Base-by-base conservation (phyloP, 2,329 filamentous ascomycete genomes). In the Beauveria asiatica region DNA sequence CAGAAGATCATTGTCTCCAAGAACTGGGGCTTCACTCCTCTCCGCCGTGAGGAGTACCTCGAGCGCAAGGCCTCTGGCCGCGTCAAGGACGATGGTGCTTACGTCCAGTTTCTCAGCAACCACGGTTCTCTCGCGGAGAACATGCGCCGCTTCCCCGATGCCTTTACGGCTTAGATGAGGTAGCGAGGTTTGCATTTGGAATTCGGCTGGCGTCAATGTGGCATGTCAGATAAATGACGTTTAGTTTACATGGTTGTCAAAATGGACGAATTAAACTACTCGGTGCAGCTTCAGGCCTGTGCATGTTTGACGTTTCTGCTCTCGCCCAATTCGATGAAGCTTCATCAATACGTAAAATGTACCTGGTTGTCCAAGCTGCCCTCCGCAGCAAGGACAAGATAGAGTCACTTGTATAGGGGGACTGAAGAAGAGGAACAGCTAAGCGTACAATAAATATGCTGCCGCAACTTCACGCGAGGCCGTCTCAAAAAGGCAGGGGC, bases 1-100 rank as follows among this genome's bases (percentile, higher is more conserved):
- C 94, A 99, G 87, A 99, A 99, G 92, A 97, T 99, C 83, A 97
- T 99, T 75, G 88, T 97, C 82, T 95, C 90, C 85, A 99, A 97
- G 92, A 99, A 99, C 88, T 99, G 94, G 94, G 94, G 94, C 71
- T 99, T 99, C 90, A 99, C 94, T 66, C 92, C 92, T 76, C 90
- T 99, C 73, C 89, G 91, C 74, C 92, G 94, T 72, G 94, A 97
- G 71, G 94, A 99, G 80, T 99, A 97, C 83, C 83, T 96, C 76
- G 86, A 92, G 80, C 90, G 93, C 83, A 95, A 96, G 86, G 84
- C 91, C 76, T 89, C 88, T 73, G 94, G 94, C 76, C 88, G 86
- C 76, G 88, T 99, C 81, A 90, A 93, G 85, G 89, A 95, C 71
- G 94, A 99, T 73, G 94, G 94, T 87, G 94, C 94, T 73, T 99